phyloP scores from a whole-genome alignment of 768 basidiomycete species.

The Trametes elegans region DNA sequence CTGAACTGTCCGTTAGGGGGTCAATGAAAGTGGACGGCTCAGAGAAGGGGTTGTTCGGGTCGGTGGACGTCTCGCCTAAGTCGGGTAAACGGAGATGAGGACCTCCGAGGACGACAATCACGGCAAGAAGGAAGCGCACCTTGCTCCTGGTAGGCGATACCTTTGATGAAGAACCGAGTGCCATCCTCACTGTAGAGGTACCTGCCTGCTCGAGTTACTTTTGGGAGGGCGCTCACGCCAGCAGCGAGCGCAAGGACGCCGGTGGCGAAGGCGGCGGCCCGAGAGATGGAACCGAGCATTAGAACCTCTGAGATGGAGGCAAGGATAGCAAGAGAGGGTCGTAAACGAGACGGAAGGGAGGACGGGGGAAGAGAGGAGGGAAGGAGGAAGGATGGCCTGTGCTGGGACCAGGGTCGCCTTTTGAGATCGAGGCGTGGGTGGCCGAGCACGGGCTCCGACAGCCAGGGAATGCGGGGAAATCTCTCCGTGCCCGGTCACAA shows the following conservation, averaged over 20 bases:
- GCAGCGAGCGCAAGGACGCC: constrained; percentile 42
- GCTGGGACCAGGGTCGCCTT: constrained; percentile 4
- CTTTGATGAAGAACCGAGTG: constrained; percentile 84
- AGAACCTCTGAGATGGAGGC: constrained; percentile 6
- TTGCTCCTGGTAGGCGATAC: constrained; percentile 81
- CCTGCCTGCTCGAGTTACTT: constrained; percentile 66
- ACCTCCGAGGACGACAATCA: background rate
- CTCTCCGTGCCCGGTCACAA: constrained; percentile 16
- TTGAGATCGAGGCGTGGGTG: constrained; percentile 11
- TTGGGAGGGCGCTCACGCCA: constrained; percentile 63
- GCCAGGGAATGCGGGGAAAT: background rate
- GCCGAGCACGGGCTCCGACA: background rate
- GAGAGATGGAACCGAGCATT: constrained; percentile 27
- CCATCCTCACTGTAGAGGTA: constrained; percentile 81
- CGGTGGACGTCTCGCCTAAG: constrained; percentile 38
- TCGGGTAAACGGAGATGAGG: background rate
- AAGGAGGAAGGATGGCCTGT: constrained; percentile 4
- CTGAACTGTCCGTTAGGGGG: constrained; percentile 63
- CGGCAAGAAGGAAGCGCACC: constrained; percentile 39
- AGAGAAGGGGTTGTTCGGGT: constrained; percentile 57
- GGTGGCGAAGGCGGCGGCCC: constrained; percentile 31
- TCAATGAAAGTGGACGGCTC: constrained; percentile 79
- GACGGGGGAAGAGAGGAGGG: constrained; percentile 8
- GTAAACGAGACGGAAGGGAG: constrained; percentile 1
- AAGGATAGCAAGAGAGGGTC: constrained; percentile 1